These are phyloP conservation scores for Colletotrichum aenigma DNA, from an alignment of 2,329 filamentous ascomycete species.

Conservation along the genomic window DNA sequence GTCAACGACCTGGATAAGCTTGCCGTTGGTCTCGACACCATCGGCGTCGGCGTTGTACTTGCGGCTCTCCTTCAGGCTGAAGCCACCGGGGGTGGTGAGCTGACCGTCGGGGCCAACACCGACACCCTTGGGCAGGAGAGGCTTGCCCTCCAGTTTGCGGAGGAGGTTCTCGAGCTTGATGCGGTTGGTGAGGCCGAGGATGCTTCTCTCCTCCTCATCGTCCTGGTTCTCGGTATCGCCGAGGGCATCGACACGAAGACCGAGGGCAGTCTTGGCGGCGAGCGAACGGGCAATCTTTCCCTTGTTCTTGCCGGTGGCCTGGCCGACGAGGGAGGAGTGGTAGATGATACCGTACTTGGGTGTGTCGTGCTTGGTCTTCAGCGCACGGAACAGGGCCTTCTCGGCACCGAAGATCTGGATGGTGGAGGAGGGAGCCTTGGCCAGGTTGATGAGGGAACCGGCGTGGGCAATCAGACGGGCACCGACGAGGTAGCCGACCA, in stretches of 20 bases:
- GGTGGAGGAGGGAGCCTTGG: slow-evolving; percentile 93
- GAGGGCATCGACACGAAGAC: slow-evolving; percentile 87
- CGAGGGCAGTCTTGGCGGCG: slow-evolving; percentile 89
- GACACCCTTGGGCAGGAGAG: slow-evolving; percentile 76
- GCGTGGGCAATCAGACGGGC: slow-evolving; percentile 94
- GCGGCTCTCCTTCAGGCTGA: slow-evolving; percentile 88
- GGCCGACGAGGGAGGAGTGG: slow-evolving; percentile 90
- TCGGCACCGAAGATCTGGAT: slow-evolving; percentile 98
- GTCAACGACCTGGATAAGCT: slow-evolving; percentile 52
- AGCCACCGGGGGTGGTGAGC: slow-evolving; percentile 71
- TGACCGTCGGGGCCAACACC: slow-evolving; percentile 77
- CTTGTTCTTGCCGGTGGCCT: slow-evolving; percentile 98
- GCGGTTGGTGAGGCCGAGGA: slow-evolving; percentile 75
- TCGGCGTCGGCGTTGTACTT: slow-evolving; percentile 97
- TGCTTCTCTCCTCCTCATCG: slow-evolving; percentile 88
- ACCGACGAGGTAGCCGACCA: slow-evolving; percentile 92
- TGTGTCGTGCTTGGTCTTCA: slow-evolving; percentile 99
- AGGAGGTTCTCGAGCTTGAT: slow-evolving; percentile 78
- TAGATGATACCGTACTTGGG: slow-evolving; percentile 98
- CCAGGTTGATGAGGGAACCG: slow-evolving; percentile 91
- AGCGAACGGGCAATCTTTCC: slow-evolving; percentile 98
- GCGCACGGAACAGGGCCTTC: slow-evolving; percentile 96
- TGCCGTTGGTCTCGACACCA: slow-evolving; percentile 62
- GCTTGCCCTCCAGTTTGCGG: slow-evolving; percentile 86
- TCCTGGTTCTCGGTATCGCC: slow-evolving; percentile 66